A percentile compares a stretch with the other conserved stretches of the same genome.
These are phyloP conservation scores for Chytriomyces sp. DNA, from an alignment of 192 early-diverging fungal species.

Conservation along the genomic window DNA sequence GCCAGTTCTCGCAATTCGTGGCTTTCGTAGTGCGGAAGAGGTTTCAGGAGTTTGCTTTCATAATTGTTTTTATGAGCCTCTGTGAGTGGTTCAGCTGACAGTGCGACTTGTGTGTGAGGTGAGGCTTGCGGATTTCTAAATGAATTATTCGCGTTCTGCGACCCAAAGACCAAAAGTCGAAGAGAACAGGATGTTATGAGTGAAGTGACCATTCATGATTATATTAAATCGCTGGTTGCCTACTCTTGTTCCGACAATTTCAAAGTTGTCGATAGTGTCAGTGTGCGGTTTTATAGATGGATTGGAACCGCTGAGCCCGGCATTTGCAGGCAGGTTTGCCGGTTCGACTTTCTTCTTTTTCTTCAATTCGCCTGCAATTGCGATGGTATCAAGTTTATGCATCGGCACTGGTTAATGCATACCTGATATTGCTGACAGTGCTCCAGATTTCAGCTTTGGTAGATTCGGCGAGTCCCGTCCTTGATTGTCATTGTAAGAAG, in stretches of 20 bases:
- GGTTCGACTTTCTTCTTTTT: neutral
- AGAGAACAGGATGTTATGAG: neutral
- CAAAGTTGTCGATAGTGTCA: constrained; percentile 25
- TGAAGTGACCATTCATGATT: no score
- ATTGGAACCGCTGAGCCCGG: neutral
- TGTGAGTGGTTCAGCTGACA: constrained; percentile 23
- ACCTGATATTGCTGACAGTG: neutral
- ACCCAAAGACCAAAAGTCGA: neutral
- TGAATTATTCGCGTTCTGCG: neutral
- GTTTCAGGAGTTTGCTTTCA: constrained; percentile 50
- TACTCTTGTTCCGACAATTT: constrained; percentile 24
- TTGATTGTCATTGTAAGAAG: neutral
- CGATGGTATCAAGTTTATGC: neutral
- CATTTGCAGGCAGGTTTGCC: neutral
- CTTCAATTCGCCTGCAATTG: neutral
- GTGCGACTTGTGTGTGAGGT: constrained; percentile 1
- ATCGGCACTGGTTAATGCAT: neutral
- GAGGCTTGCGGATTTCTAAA: neutral
- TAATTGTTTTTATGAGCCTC: neutral
- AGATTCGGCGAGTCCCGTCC: constrained; percentile 6
- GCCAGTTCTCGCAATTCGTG: constrained; percentile 57
- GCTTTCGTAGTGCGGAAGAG: constrained; percentile 53
- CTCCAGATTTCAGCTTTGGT: constrained; percentile 11
- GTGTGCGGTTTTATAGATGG: neutral
- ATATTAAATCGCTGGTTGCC: no score